Conservation (phyloP, 495 filamentous ascomycete species). For the Jackrogersella multiformis region DNA sequence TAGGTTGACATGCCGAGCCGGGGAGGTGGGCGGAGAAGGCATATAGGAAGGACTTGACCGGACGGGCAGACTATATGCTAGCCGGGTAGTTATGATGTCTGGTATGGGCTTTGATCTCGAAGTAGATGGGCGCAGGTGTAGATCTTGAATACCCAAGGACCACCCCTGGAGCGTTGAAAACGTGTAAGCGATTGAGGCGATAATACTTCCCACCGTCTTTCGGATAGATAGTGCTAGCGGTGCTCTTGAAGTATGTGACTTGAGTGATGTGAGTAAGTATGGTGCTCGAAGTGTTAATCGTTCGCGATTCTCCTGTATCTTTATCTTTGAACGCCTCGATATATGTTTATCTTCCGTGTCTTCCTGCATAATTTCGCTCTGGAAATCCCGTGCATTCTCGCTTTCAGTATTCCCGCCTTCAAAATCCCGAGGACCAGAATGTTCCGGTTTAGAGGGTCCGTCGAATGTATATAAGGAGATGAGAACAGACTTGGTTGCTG, state of each 20-base stretch:
- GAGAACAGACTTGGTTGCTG: constrained; percentile 74
- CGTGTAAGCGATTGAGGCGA: constrained; percentile 87
- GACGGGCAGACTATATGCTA: constrained; percentile 55
- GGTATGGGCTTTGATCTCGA: constrained; percentile 44
- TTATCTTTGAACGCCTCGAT: not conserved
- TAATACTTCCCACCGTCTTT: constrained; percentile 64
- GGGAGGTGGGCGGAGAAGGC: constrained; percentile 66
- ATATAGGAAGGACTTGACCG: constrained; percentile 8
- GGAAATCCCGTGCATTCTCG: constrained; percentile 17
- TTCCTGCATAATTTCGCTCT: not conserved
- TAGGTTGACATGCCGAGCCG: constrained; percentile 53
- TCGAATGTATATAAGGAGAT: constrained; percentile 79
- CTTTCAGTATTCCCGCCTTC: not conserved
- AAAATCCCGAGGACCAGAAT: not conserved
- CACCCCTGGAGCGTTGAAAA: constrained; percentile 76
- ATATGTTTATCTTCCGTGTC: not conserved
- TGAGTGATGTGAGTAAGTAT: constrained; percentile 79
- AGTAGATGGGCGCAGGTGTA: constrained; percentile 63
- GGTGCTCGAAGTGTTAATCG: constrained; percentile 40
- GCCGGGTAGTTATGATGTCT: constrained; percentile 57
- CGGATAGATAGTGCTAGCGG: constrained; percentile 84
- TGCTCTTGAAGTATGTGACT: constrained; percentile 80
- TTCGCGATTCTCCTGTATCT: not conserved
- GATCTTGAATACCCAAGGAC: constrained; percentile 90
- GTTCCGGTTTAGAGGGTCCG: constrained; percentile 35